A percentile compares a stretch with the other conserved stretches of the same genome.
These are phyloP conservation scores for Aspergillus puulaauensis DNA, from an alignment of 2,329 filamentous ascomycete species.

Conservation along the genomic window DNA sequence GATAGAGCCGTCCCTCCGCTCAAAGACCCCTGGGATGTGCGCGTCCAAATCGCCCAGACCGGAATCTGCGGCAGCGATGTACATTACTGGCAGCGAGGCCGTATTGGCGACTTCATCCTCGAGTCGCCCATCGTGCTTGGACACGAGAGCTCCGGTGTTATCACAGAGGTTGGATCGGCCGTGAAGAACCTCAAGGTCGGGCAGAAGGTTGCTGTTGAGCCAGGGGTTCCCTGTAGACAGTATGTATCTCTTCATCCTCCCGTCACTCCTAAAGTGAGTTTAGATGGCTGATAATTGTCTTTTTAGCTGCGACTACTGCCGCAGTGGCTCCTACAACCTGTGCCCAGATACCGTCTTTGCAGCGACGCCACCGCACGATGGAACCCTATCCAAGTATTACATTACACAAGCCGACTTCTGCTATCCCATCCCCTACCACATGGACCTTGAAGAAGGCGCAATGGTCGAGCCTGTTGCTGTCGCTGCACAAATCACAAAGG, in stretches of 20 bases:
- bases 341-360: conserved; percentile 43
- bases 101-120: conserved; percentile 35
- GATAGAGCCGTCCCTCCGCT: background rate
- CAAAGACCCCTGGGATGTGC: conserved; percentile 35
- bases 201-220: conserved; percentile 26
- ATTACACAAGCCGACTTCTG: conserved; percentile 48
- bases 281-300: background rate
- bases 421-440: conserved; percentile 46
- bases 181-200: conserved; percentile 25
- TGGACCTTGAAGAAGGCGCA: conserved; percentile 53
- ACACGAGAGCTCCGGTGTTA: conserved; percentile 26
- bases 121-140: conserved; percentile 28
- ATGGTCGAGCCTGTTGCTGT: conserved; percentile 56
- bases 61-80: conserved; percentile 52
- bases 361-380: conserved; percentile 50
- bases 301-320: conserved; percentile 6
- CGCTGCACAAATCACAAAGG: conserved; percentile 49
- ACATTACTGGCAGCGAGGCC: conserved; percentile 45
- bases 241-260: background rate
- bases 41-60: conserved; percentile 47
- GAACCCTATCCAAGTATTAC: conserved; percentile 53
- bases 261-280: background rate
- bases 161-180: conserved; percentile 21
- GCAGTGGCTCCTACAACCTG: conserved; percentile 1
- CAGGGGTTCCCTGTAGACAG: conserved; percentile 38